Evolutionary conservation across 2,329 filamentous ascomycete genomes (phyloP), one percentile per base, ranked within the genome.

Genomic region (Hypoxylon sp.): DNA sequence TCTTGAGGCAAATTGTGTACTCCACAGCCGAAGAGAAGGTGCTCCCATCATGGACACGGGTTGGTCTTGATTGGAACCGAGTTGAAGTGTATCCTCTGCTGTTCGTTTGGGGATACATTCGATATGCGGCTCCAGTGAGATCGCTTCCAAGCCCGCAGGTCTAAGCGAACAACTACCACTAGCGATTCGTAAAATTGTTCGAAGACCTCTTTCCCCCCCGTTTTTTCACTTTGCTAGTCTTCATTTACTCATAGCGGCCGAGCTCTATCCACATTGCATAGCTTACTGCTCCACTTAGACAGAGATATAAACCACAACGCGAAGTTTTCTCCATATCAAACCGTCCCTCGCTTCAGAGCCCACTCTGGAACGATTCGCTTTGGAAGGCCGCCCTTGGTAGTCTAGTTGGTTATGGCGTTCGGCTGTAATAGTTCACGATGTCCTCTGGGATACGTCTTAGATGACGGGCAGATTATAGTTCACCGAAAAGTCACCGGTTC

Each of bases 401-500:
- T 68, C 56, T 68, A 68, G 65, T 62, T 68, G 62, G 61, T 68
- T 62, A 68, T 65, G 56, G 66, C 62, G 53, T 63, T 65, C 65
- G 62, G 54, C 62, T 68, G 62, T 62, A 64, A 68, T 62, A 62
- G 62, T 68, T 29, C 39, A 56, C n/a, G 10, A 32, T 32, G 39
- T 44, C 39, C 7, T 44, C 39, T 44, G n/a, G 17, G 13, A 17
- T 44, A 17, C 3, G 19, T 44, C 2, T 3, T 17, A 11, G 17
- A 44, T 7, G 39, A 21, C 17, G 39, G 39, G 39, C 8, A 17
- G 37, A 21, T 51, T 51, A 62, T 65, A 61, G 62, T 61, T 61
- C 62, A 68, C 62, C 66, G 66, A 68, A 68, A 68, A 62, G 66
- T 65, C 66, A 66, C 66, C 66, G 62, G 66, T 66, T 66, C 62